Evolutionary conservation across 2,329 filamentous ascomycete genomes (phyloP).

Genomic region (Emergomyces africanus): DNA sequence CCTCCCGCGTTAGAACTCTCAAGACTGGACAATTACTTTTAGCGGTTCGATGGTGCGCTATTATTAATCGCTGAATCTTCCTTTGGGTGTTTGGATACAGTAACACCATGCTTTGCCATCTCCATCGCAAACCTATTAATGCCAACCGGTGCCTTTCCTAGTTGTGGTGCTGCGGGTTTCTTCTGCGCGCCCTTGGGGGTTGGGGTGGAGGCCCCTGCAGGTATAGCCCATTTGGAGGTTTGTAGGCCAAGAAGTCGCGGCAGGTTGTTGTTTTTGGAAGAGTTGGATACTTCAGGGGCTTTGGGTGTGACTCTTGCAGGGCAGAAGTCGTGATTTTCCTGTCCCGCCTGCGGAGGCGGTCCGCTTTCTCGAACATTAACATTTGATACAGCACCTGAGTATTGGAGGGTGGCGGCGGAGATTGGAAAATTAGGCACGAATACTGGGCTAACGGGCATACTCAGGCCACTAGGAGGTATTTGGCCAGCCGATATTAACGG

Average conservation of each 20-base stretch:
- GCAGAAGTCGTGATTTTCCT: neutral
- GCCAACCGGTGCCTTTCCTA: neutral
- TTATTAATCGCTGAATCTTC: neutral
- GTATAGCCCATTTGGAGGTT: neutral
- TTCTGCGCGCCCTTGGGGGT: neutral
- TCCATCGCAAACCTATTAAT: neutral
- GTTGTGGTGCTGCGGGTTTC: neutral
- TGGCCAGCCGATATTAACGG: neutral
- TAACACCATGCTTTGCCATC: conserved; percentile 6
- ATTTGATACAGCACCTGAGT: neutral
- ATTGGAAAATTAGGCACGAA: conserved; percentile 7
- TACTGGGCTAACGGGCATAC: neutral
- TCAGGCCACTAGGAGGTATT: neutral
- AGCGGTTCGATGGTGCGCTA: neutral
- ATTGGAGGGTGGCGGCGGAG: conserved; percentile 11
- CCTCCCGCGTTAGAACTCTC: conserved; percentile 10
- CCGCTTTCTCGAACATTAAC: neutral
- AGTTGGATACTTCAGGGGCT: neutral
- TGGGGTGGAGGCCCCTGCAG: neutral
- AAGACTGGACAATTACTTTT: neutral
- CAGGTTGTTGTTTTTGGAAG: neutral
- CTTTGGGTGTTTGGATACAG: neutral
- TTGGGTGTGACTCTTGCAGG: neutral
- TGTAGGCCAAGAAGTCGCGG: neutral
- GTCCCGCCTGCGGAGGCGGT: neutral